Conservation (phyloP, 225 moss, liverwort and hornwort species). For the Thuidium tamariscinum region DNA sequence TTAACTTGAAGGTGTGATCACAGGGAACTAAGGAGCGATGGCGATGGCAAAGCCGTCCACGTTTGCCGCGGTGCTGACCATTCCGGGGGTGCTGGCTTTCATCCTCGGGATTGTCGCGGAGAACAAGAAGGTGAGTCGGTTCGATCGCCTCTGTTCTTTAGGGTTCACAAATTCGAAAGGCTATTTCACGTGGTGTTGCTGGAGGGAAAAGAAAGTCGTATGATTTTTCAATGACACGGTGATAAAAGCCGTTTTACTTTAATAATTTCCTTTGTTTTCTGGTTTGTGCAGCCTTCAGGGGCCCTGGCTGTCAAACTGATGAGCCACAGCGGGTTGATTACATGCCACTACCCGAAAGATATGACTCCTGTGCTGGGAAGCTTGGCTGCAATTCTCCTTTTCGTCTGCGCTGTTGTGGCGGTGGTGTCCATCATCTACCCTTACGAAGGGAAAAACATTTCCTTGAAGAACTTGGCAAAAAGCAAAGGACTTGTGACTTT, state of each 20-base stretch:
- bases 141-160: background rate
- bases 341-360: slow-evolving; percentile 70
- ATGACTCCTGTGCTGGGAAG: slow-evolving; percentile 50
- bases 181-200: background rate
- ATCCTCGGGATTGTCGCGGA: slow-evolving; percentile 72
- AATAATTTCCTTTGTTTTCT: background rate
- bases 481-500: slow-evolving; percentile 67
- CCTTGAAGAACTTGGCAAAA: slow-evolving; percentile 38
- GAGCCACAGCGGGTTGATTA: slow-evolving; percentile 11
- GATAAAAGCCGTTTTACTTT: background rate
- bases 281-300: slow-evolving; percentile 45
- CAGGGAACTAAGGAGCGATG: slow-evolving; percentile 38
- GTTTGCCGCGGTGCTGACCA: slow-evolving; percentile 34
- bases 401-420: slow-evolving; percentile 45
- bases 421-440: slow-evolving; percentile 51
- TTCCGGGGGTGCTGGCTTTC: slow-evolving; percentile 61
- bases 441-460: slow-evolving; percentile 54
- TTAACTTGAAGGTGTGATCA: background rate
- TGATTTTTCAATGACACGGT: background rate
- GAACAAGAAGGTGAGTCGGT: slow-evolving; percentile 58
- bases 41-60: slow-evolving; percentile 46
- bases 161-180: background rate
- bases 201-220: background rate
- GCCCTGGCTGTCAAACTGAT: slow-evolving; percentile 6
- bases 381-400: slow-evolving; percentile 58